phyloP scores from a whole-genome alignment of 179 eudicot genomes.

The Spinacia oleracea region DNA sequence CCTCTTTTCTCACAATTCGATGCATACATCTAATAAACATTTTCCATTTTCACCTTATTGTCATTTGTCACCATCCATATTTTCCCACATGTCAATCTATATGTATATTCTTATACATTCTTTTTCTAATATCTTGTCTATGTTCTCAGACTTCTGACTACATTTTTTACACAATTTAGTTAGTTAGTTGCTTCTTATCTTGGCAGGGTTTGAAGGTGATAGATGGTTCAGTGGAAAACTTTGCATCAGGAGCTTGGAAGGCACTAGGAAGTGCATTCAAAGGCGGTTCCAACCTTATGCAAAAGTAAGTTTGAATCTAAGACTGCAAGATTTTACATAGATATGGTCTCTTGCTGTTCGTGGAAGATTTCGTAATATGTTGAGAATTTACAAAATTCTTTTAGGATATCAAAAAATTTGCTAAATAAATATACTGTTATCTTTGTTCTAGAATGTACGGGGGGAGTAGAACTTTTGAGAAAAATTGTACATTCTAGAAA shows the following conservation, averaged over 20 bases:
- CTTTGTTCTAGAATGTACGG: no score
- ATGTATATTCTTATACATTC: slow-evolving; percentile 4
- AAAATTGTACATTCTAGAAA: background rate
- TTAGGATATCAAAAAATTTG: background rate
- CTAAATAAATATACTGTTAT: background rate
- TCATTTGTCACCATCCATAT: background rate
- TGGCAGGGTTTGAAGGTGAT: slow-evolving; percentile 76
- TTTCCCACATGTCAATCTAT: background rate
- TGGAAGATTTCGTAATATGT: background rate
- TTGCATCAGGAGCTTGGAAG: slow-evolving; percentile 94
- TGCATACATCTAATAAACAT: background rate
- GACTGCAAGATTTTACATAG: background rate
- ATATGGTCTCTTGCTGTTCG: background rate
- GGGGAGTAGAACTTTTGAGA: background rate
- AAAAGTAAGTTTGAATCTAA: slow-evolving; percentile 56
- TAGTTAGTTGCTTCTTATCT: background rate
- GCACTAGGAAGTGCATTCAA: slow-evolving; percentile 81
- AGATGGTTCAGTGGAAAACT: slow-evolving; percentile 70
- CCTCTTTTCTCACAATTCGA: background rate
- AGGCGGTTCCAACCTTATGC: slow-evolving; percentile 71
- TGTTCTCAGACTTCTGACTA: background rate
- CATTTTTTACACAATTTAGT: background rate
- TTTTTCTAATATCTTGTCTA: background rate
- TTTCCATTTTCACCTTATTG: background rate
- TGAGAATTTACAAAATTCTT: background rate